Evolutionary conservation across 73 alveolate species (phyloP), one percentile per base, ranked within the genome.

Genomic region (Halteria grandinella): DNA sequence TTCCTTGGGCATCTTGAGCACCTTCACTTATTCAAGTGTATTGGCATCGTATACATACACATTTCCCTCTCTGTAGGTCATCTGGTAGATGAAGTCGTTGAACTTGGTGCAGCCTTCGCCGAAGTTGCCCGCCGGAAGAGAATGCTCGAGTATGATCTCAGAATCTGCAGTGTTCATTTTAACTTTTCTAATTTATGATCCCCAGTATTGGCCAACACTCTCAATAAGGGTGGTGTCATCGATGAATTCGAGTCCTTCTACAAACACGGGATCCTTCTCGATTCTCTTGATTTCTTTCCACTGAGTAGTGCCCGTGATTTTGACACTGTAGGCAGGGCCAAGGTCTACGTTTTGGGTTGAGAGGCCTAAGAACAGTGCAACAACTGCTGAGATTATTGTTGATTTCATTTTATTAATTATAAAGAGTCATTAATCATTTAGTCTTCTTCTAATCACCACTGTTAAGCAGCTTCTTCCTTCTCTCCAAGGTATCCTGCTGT

Each of bases 51-150:
- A 83, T 53, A 24, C 33, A 41, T 44, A 72, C 40, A 75, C 77
- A 21, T 40, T 49, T 21, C 48, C 41, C 48, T 83, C 92, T 28
- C 58, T 29, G 88, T 83, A 83, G 24, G 92, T 83, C 58, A 83
- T 33, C 34, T 83, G 60, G 29, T 55, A 58, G 21, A 73, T 49
- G 23, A n/a, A 28, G 41, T 33, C 71, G 2, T 73, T 47, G 15
- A 75, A 48, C n/a, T 36, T 53, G 21, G 87, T 75, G 41, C 73
- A 58, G 17, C 92, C 92, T 60, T 83, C 92, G 6, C 84, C 92
- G 33, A 83, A 83, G 64, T 66, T 44, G 23, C 50, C 15, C 51
- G 66, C 31, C 28, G 7, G 29, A 27, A 10, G 18, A 44, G n/a
- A 1, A n/a, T 24, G 1, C 55, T 44, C 32, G 23, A 10, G 12